These are phyloP conservation scores for Gamsiella multidivaricata DNA, from an alignment of 192 early-diverging fungal species.

Conservation along the genomic window DNA sequence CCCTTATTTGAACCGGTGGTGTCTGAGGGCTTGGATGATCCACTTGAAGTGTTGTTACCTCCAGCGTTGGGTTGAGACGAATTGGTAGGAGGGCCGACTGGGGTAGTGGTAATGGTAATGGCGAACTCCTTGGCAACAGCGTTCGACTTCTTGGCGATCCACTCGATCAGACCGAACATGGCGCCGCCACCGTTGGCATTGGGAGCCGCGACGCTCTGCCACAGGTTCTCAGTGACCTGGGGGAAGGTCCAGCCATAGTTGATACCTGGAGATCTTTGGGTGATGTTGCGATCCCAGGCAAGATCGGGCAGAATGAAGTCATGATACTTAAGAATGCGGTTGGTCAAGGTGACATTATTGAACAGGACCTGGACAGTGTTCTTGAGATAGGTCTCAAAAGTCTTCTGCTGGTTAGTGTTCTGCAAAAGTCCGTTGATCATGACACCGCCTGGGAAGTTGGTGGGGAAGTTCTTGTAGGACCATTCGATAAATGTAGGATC, in stretches of 20 bases:
- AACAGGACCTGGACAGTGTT: slow-evolving; percentile 56
- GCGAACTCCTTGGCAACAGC: slow-evolving; percentile 51
- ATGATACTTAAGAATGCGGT: slow-evolving; percentile 52
- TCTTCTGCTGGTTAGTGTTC: slow-evolving; percentile 41
- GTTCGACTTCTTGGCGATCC: slow-evolving; percentile 50
- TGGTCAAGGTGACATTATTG: slow-evolving; percentile 58
- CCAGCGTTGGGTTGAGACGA: neutral
- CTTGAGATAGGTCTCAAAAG: slow-evolving; percentile 57
- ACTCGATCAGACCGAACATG: slow-evolving; percentile 55
- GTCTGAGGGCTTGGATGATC: neutral
- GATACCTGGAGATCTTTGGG: slow-evolving; percentile 58
- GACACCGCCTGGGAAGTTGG: slow-evolving; percentile 38
- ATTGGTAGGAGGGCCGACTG: slow-evolving; percentile 21
- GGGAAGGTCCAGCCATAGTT: slow-evolving; percentile 55
- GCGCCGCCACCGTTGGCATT: slow-evolving; percentile 44
- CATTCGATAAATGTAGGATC: slow-evolving; percentile 24
- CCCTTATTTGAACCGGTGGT: neutral
- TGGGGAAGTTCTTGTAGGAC: slow-evolving; percentile 54
- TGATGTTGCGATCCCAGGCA: slow-evolving; percentile 58
- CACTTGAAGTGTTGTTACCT: neutral
- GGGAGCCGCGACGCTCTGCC: slow-evolving; percentile 20
- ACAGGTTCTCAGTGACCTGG: slow-evolving; percentile 49
- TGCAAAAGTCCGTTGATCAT: slow-evolving; percentile 60
- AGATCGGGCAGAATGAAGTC: slow-evolving; percentile 57
- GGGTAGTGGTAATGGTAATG: slow-evolving; percentile 27